Base-by-base conservation (phyloP, 768 basidiomycete species). In the Candolleomyces efflorescens region DNA sequence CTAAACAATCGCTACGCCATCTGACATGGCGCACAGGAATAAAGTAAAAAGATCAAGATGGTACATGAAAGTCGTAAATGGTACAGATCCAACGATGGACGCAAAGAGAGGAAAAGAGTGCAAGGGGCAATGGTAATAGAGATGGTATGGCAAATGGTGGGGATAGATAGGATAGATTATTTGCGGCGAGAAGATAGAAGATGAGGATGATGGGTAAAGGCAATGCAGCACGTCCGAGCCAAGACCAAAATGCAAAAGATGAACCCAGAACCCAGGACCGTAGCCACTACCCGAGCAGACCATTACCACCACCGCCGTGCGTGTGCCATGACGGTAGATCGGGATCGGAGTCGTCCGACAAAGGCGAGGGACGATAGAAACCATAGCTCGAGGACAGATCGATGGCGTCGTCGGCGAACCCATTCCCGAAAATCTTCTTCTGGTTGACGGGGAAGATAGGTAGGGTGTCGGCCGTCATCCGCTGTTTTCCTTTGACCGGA, bases 31-130 rank as follows among this genome's bases (percentile, higher is more conserved):
- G 5, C 11, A 18, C n/a, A 47, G 46, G 27, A 53, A 44, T 20
- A 53, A 32, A 20, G 23, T 27, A 36, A 38, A 32, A 23, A 52
- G 39, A 20, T 26, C 24, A 18, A 38, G 49, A 43, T 58, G 46
- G 56, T 57, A 57, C 49, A 58, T 44, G 49, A 37, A 51, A 11
- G 50, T 45, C 45, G 51, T 53, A 59, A 49, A 18, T 53, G 51
- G 51, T 53, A 53, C 51, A 53, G 36, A 53, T 53, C 51, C 51
- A 26, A 53, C 39, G n/a, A 17, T 50, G 49, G 27, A 50, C 49
- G 7, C 24, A 50, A 38, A 53, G 32, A 39, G 37, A 39, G 38
- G n/a, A n/a, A 20, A 18, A 2, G 22, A 39, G 36, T 13, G 20
- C 36, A 6, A 3, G 26, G 27, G 38, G 38, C 18, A 18, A 51